A percentile compares a stretch with the other conserved stretches of the same genome.
phyloP scores from a whole-genome alignment of 1,139 yeast genomes.

The Candida neerlandica region DNA sequence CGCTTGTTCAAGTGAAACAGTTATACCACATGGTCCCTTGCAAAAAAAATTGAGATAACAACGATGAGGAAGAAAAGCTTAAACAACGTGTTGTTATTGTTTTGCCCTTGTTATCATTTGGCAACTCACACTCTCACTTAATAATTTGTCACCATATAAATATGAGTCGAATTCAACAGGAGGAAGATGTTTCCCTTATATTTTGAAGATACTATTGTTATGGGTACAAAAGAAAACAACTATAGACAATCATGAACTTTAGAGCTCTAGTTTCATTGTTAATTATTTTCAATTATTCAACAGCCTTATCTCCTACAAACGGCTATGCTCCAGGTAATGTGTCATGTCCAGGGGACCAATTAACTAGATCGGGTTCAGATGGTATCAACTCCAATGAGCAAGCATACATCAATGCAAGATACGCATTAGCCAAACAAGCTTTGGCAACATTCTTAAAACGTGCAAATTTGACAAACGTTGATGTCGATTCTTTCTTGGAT shows the following conservation, averaged over 20 bases:
- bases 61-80: neutral
- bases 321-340: conserved; percentile 68
- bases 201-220: neutral
- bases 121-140: neutral
- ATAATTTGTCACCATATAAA: neutral
- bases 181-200: neutral
- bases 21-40: neutral
- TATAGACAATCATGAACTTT: neutral
- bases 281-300: neutral
- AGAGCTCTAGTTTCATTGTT: neutral
- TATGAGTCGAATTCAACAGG: neutral
- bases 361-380: conserved; percentile 38
- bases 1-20: neutral
- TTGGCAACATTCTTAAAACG: conserved; percentile 57
- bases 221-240: neutral
- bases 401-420: conserved; percentile 50
- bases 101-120: neutral
- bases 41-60: neutral
- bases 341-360: conserved; percentile 50
- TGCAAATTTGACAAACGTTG: conserved; percentile 62
- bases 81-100: neutral
- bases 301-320: conserved; percentile 48
- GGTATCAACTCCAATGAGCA: conserved; percentile 39
- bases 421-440: conserved; percentile 52
- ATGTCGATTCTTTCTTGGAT: conserved; percentile 48